Base-by-base conservation (phyloP, 768 basidiomycete genomes). In the Leccinum rimulosum region DNA sequence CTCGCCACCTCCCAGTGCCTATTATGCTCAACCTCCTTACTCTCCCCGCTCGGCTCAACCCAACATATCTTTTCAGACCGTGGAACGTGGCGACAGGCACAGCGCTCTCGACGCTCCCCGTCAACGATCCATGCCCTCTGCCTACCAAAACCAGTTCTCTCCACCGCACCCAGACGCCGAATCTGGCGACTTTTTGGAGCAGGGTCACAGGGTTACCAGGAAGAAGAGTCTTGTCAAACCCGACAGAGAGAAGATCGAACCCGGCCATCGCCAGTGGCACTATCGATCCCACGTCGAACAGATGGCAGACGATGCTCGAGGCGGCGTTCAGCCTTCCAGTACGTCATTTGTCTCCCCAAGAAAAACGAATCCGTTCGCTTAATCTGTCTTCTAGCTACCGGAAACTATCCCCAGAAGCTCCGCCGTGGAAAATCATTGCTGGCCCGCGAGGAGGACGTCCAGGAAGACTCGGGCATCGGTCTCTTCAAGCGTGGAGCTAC, bases 191-290 rank as follows among this genome's bases (percentile, higher is more conserved):
- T 68, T 74, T 48, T 74, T 74, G 43, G 84, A 84, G 64, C 77
- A 80, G 3, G 74, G 78, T 15, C 78, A 79, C 15, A 78, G 79
- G 58, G 82, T 92, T 7, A 76, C 79, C 58, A 78, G 97, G 70
- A 98, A 97, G 81, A 95, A 95, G 81, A 91, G 88, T 70, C 81
- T 99, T 17, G 91, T 98, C 55, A 79, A 82, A 57, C 96, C 96
- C 5, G 96, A 99, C 74, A 80, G 96, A 58, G 95, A 97, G 79
- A 93, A 95, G 80, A 92, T 98, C 65, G 95, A 98, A 68, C 94
- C 95, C 10, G 86, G 86, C 45, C 94, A 98, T 78, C 84, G 94
- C 52, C 87, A 95, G 67, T 98, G 89, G 88, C 90, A 98, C 75
- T 98, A 98, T 75, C 86, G 92, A 55, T 85, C 81, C 58, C 94